Evolutionary conservation across 495 filamentous ascomycete species (phyloP), one percentile per base, ranked within the genome.

Genomic region (Staphylotrichum longicolle): DNA sequence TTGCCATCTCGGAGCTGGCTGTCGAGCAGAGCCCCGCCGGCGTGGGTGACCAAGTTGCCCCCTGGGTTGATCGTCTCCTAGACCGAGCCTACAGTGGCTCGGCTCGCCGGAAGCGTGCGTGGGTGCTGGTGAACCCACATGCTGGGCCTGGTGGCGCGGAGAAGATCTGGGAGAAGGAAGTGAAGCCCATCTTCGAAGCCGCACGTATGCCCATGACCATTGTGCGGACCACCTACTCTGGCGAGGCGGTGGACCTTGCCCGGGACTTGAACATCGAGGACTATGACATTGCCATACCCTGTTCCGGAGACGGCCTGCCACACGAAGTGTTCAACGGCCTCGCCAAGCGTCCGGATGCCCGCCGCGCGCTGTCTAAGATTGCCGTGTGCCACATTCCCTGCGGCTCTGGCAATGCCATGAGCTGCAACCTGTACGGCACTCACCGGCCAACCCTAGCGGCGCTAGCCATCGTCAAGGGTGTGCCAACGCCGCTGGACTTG

Each of bases 261-360:
- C 80, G 90, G 69, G 80, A 88, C 14, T 72, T 97, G n/a, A 87
- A 97, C 69, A 83, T 90, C 20, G 82, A 90, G 27, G 82, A 81
- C 3, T 95, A 84, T 68, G 94, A 98, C 75, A 85, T 90, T 5
- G 82, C 96, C 7, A 84, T 94, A 11, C 89, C 89, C 63, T 96
- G 92, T 68, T 97, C 93, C 8, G 94, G 94, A 3, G 94, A 98
- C 66, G 94, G 94, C 10, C 71, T 96, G 15, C 90, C 91, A 0
- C 88, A 96, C 68, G 93, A 98, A 74, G 89, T 96, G 11, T 96
- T 96, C 80, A 98, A 98, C 69, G 94, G 94, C 7, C 70, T 98
- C 30, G 91, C 80, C 14, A 88, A 87, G 71, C 86, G 89, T 49
- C 65, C 77, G 7, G 87, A 97, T 74, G 91, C 91, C 32, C 76